These are phyloP conservation scores for Pestalotiopsis fici DNA, from an alignment of 2,329 filamentous ascomycete genomes.

Conservation along the genomic window DNA sequence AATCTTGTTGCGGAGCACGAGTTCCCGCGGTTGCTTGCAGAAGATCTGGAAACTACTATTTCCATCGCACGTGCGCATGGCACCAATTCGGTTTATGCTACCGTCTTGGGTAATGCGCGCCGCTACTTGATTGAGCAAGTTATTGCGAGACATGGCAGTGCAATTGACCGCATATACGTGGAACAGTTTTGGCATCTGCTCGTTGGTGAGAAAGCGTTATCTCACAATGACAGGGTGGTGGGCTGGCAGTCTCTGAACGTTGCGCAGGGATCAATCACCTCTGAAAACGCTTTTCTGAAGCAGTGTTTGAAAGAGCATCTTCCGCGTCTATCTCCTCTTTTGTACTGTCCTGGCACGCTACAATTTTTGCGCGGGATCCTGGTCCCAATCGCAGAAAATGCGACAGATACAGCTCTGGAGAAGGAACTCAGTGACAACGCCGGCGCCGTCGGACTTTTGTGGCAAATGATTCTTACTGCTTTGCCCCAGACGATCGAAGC, in stretches of 20 bases:
- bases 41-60: slow-evolving; percentile 63
- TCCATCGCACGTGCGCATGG: slow-evolving; percentile 39
- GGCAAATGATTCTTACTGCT: slow-evolving; percentile 76
- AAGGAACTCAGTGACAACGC: slow-evolving; percentile 53
- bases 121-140: slow-evolving; percentile 60
- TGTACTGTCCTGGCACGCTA: slow-evolving; percentile 62
- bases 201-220: slow-evolving; percentile 64
- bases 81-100: slow-evolving; percentile 46
- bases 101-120: slow-evolving; percentile 50
- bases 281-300: slow-evolving; percentile 57
- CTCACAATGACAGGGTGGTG: slow-evolving; percentile 59
- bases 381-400: slow-evolving; percentile 45
- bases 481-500: slow-evolving; percentile 66
- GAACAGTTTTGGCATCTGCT: slow-evolving; percentile 71
- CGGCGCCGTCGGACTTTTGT: slow-evolving; percentile 70
- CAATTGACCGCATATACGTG: slow-evolving; percentile 64
- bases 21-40: slow-evolving; percentile 61
- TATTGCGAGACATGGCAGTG: slow-evolving; percentile 59
- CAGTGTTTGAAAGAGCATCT: slow-evolving; percentile 58
- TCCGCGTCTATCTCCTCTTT: slow-evolving; percentile 55
- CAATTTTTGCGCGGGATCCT: slow-evolving; percentile 61
- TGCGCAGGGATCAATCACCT: slow-evolving; percentile 39
- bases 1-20: slow-evolving; percentile 62
- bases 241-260: slow-evolving; percentile 70
- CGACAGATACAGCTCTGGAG: slow-evolving; percentile 46